Evolutionary conservation across 345 rosid genomes (phyloP), one percentile per base, ranked within the genome.

Genomic region (Laguncularia racemosa): DNA sequence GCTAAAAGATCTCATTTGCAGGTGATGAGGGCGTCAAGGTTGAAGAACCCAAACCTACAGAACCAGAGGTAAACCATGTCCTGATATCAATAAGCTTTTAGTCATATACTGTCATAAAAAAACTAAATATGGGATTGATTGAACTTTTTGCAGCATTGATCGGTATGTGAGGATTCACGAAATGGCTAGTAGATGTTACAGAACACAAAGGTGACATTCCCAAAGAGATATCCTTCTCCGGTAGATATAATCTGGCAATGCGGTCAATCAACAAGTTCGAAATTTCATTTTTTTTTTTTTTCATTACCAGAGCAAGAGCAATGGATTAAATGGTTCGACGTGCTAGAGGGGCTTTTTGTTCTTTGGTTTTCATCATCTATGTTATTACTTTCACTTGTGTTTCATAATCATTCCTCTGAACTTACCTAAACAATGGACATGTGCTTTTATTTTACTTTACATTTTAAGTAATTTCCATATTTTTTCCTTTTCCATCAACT

Each of bases 1-100:
- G 12, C 19, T 44, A 53, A 5, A n/a, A 18, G 20, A 46, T 50
- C 54, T 50, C 48, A 43, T 21, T 50, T 68, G 71, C 59, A 92
- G 98, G 95, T 64, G 98, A 92, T 67, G 97, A 86, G 49, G 77
- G 67, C 63, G 28, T 60, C 63, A 92, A 89, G 76, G 72, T 77
- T 20, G 93, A 89, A 20, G 98, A 89, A 62, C 55, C 93, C 45
- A 89, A 89, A 64, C 73, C 91, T 46, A 84, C 82, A 12, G 92
- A 83, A 52, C 73, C 79, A 20, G 84, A 83, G 89, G 96, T 83
- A 52, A 55, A 57, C 50, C 13, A 51, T 46, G 14, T 16, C 12
- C n/a, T 40, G 16, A 26, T 33, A 13, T 61, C 18, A 38, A n/a
- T 12, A 20, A 5, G 21, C 17, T 43, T 21, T 51, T 44, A 13